Percentiles rank a stretch among this genome's conserved stretches.
Evolutionary conservation across 2,329 filamentous ascomycete species (phyloP).

Genomic region (Fusarium subtropicale): DNA sequence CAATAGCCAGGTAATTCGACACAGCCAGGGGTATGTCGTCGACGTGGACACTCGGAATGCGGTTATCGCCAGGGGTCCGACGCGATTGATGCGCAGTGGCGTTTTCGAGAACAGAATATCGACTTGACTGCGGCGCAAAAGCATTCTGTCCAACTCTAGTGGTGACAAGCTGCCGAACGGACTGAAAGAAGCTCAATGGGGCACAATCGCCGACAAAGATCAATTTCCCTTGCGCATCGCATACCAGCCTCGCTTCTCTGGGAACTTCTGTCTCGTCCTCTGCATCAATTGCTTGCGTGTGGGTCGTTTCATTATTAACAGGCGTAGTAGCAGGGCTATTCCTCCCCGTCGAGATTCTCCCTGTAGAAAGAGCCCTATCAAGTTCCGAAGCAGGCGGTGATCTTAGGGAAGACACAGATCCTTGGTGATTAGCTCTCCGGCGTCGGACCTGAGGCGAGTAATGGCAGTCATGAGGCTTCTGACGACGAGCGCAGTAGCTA

Average conservation of each 20-base stretch:
- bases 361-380: slow-evolving; percentile 24
- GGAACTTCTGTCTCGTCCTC: slow-evolving; percentile 68
- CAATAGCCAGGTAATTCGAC: slow-evolving; percentile 54
- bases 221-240: slow-evolving; percentile 64
- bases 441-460: slow-evolving; percentile 59
- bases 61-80: slow-evolving; percentile 32
- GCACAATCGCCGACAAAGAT: slow-evolving; percentile 69
- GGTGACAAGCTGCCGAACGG: slow-evolving; percentile 64
- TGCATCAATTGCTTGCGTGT: slow-evolving; percentile 32
- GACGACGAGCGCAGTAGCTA: slow-evolving; percentile 60
- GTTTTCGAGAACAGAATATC: slow-evolving; percentile 63
- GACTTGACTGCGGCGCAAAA: slow-evolving; percentile 63
- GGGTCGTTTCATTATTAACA: background rate
- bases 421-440: slow-evolving; percentile 47
- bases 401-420: slow-evolving; percentile 26
- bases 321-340: slow-evolving; percentile 16
- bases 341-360: background rate
- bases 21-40: slow-evolving; percentile 49
- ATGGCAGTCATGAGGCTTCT: slow-evolving; percentile 57
- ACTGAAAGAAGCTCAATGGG: slow-evolving; percentile 67
- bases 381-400: slow-evolving; percentile 41
- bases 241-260: slow-evolving; percentile 63
- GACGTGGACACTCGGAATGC: slow-evolving; percentile 46
- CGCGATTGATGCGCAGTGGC: slow-evolving; percentile 47
- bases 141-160: slow-evolving; percentile 61